Evolutionary conservation across 768 basidiomycete species (phyloP).

Genomic region (Phylloporus arenicola): DNA sequence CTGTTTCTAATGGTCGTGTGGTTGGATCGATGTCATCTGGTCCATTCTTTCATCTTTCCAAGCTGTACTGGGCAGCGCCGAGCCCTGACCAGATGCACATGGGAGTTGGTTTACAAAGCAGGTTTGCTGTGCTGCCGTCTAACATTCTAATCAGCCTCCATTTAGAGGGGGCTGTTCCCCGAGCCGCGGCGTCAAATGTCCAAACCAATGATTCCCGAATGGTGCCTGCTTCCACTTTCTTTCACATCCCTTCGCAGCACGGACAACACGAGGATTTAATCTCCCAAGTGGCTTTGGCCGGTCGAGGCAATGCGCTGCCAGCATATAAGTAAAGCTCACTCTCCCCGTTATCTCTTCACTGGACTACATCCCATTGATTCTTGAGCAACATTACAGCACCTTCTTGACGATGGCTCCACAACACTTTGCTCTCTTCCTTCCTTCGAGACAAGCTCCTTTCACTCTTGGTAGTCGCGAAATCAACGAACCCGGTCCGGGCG

Average conservation of each 20-base stretch:
- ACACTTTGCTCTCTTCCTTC: conserved; percentile 29
- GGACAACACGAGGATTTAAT: conserved; percentile 34
- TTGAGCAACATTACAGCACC: conserved; percentile 3
- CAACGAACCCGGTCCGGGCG: conserved; percentile 41
- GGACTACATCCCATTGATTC: conserved; percentile 11
- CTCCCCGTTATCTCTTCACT: conserved; percentile 17
- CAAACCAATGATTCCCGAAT: conserved; percentile 29
- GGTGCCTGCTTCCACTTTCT: conserved; percentile 22
- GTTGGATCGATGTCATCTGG: conserved; percentile 6
- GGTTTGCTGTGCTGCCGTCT: conserved; percentile 22
- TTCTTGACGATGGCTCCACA: conserved; percentile 21
- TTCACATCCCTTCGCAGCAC: conserved; percentile 29
- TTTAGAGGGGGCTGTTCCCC: conserved; percentile 31
- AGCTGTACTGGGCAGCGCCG: conserved; percentile 14
- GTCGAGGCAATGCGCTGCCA: conserved; percentile 27
- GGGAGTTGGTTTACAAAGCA: conserved; percentile 13
- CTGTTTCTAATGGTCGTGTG: conserved; percentile 2
- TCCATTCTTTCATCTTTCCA: conserved; percentile 10
- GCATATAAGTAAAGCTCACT: conserved; percentile 26
- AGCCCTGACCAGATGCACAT: conserved; percentile 6
- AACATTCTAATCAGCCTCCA: conserved; percentile 27
- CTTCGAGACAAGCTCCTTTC: conserved; percentile 33
- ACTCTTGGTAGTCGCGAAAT: conserved; percentile 30
- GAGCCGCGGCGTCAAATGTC: conserved; percentile 28
- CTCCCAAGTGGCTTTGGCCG: conserved; percentile 16